Base-by-base conservation (phyloP, 2,329 filamentous ascomycete species). In the Westerdykella ornata region DNA sequence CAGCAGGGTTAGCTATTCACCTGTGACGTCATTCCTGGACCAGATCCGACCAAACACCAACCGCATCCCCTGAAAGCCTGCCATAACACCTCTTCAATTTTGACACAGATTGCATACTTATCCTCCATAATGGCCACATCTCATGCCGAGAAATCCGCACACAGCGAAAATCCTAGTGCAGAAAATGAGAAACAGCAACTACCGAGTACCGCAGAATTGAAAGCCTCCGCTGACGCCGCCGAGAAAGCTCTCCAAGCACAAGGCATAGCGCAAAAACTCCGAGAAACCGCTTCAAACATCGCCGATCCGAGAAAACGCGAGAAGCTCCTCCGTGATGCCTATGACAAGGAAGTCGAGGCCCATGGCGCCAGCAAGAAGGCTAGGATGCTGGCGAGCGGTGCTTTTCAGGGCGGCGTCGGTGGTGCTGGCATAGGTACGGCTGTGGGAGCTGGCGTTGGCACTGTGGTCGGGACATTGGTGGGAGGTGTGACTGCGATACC, bases 361-460 rank as follows among this genome's bases (percentile, higher is more conserved):
- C 58, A 63, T 19, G 61, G 59, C 9, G 57, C 56, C 39, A 54
- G 50, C 42, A 65, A 62, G 37, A 65, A 65, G 28, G 61, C 61
- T 18, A 49, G 61, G 1, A 49, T 63, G 39, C 52, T 65, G 26
- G 52, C 53, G 31, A 59, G 53, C 1, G 60, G 69, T 1, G 62
- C 63, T 1, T 70, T 69, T 42, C 67, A 70, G 44, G 68, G 68
- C 1, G 57, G 59, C 1, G 53, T 61, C 11, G 68, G 65, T 5
- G 69, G 68, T 2, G 68, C 63, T 1, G 69, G 69, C 0, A 70
- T 71, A 15, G 68, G 68, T 0, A 63, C 59, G 13, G 67, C 65
- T 6, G 64, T 69, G 2, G 63, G 63, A 1, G 55, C 66, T 15
- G 69, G 69, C 1, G 42, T 71, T 14, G 69, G 69, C 0, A 67